phyloP scores from a whole-genome alignment of 352 stramenopile genomes.

The Thalassiosira livingstoniorum region DNA sequence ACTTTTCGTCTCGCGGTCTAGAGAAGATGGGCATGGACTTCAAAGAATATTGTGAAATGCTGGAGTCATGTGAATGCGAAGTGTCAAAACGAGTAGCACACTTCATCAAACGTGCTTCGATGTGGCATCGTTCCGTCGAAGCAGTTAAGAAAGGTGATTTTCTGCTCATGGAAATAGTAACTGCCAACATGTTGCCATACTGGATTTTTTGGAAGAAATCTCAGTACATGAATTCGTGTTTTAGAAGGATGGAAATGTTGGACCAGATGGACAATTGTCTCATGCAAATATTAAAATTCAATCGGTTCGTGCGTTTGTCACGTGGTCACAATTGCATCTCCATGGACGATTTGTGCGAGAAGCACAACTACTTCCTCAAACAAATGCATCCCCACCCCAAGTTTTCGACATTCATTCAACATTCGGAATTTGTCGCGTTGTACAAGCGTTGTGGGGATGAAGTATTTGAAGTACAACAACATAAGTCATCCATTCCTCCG shows the following conservation, averaged over 20 bases:
- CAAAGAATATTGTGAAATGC: background rate
- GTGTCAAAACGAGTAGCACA: background rate
- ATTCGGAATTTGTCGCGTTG: background rate
- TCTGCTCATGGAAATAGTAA: constrained; percentile 13
- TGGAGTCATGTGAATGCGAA: constrained; percentile 6
- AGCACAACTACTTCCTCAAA: background rate
- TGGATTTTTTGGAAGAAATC: background rate
- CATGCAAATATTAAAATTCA: background rate
- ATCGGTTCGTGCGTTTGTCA: constrained; percentile 14
- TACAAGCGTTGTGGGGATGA: background rate
- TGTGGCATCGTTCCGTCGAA: background rate
- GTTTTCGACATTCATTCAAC: background rate
- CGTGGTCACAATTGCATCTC: background rate
- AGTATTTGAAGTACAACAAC: background rate
- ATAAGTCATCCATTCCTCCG: background rate
- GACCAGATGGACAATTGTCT: background rate
- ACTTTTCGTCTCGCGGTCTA: background rate
- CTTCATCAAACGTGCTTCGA: constrained; percentile 1
- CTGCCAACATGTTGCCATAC: constrained; percentile 7
- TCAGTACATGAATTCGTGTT: constrained; percentile 9
- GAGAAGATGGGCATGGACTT: background rate
- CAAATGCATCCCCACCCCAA: background rate
- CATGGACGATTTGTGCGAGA: background rate
- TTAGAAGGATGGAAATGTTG: constrained; percentile 3
- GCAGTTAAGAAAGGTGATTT: background rate